Conservation (phyloP, 1,284 basidiomycete genomes). For the Tilletia walkeri region DNA sequence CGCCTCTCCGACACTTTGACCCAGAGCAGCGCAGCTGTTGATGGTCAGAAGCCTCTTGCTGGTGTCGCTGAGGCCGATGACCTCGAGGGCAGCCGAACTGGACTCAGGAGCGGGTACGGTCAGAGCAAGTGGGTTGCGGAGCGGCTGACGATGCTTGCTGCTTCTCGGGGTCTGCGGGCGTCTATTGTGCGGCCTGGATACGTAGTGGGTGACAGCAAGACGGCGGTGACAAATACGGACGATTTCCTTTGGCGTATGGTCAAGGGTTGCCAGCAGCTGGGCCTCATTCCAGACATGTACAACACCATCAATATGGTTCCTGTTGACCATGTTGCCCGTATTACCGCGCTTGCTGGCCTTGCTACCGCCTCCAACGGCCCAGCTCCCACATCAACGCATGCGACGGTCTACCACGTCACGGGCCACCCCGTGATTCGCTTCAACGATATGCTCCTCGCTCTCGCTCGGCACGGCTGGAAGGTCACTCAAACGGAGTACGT, state of each 20-base stretch:
- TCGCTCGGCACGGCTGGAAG: constrained; percentile 77
- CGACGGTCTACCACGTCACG: constrained; percentile 81
- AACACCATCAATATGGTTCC: constrained; percentile 98
- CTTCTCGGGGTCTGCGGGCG: constrained; percentile 78
- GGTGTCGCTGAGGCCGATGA: constrained; percentile 87
- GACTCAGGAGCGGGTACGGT: constrained; percentile 88
- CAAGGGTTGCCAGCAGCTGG: constrained; percentile 95
- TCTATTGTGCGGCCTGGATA: constrained; percentile 92
- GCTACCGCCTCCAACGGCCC: constrained; percentile 25
- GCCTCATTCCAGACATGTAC: constrained; percentile 93
- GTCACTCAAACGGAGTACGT: constrained; percentile 82
- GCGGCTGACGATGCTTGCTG: constrained; percentile 87
- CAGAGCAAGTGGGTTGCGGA: constrained; percentile 99
- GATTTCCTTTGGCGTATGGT: constrained; percentile 98
- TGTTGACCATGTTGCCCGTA: constrained; percentile 90
- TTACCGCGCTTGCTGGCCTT: constrained; percentile 62
- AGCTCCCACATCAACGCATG: constrained; percentile 52
- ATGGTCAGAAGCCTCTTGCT: constrained; percentile 34
- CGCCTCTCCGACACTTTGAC: constrained; percentile 69
- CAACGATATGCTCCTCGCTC: constrained; percentile 78
- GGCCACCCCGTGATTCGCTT: constrained; percentile 84
- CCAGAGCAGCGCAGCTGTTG: constrained; percentile 18
- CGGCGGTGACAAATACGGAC: constrained; percentile 90
- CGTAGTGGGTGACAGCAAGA: constrained; percentile 83
- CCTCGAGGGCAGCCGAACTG: constrained; percentile 76